These are phyloP conservation scores for Monosporascus sp. DNA, from an alignment of 2,329 filamentous ascomycete genomes.

Conservation along the genomic window DNA sequence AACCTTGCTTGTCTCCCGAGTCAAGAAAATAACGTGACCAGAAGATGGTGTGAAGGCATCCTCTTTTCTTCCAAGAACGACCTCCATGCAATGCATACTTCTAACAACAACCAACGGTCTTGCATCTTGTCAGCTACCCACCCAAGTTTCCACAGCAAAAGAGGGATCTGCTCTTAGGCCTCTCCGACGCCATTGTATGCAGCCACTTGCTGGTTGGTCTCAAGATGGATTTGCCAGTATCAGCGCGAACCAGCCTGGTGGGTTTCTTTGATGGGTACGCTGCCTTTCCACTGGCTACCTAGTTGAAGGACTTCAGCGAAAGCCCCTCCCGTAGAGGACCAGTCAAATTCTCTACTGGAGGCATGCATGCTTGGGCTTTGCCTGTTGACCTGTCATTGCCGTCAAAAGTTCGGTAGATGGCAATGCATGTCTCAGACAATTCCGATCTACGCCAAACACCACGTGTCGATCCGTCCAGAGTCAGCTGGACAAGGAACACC, in stretches of 20 bases:
- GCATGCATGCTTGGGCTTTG: background rate
- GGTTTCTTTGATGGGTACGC: background rate
- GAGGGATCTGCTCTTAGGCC: background rate
- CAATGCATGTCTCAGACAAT: constrained; percentile 20
- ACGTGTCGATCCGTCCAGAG: constrained; percentile 2
- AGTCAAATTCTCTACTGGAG: constrained; percentile 5
- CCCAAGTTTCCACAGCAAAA: background rate
- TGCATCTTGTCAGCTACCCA: background rate
- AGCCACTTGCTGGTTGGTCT: background rate
- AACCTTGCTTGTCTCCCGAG: constrained; percentile 15
- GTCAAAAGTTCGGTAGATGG: constrained; percentile 3
- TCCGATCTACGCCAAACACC: constrained; percentile 8
- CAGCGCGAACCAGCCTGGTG: background rate
- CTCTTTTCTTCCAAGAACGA: constrained; percentile 1
- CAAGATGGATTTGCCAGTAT: background rate
- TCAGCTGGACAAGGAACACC: constrained; percentile 1
- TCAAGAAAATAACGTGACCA: constrained; percentile 24
- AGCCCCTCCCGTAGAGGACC: too few relatives aligned
- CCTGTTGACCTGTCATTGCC: background rate
- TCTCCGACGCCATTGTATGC: background rate
- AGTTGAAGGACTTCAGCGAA: too few relatives aligned
- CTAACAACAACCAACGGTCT: background rate
- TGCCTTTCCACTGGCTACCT: too few relatives aligned
- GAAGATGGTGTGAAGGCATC: constrained; percentile 21
- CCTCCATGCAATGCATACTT: background rate